These are phyloP conservation scores for Fusarium pseudoanthophilum DNA, from an alignment of 2,329 filamentous ascomycete genomes.

Conservation along the genomic window DNA sequence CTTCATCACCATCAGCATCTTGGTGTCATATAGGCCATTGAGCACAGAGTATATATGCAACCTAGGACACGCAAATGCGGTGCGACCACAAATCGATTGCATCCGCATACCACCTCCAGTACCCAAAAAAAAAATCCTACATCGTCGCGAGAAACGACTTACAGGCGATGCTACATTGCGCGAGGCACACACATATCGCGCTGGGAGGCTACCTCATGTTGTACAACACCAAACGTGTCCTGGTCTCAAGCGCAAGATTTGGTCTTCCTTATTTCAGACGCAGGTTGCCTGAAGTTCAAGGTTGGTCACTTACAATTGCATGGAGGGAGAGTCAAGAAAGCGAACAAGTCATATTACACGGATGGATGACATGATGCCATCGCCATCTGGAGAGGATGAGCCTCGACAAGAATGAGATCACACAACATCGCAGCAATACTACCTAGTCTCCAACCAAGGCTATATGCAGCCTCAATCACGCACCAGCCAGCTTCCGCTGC, in stretches of 20 bases:
- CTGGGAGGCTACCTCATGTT: background rate
- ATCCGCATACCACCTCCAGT: constrained; percentile 1
- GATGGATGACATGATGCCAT: background rate
- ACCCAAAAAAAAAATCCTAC: background rate
- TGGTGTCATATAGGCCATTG: background rate
- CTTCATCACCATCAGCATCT: background rate
- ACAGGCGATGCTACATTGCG: constrained; percentile 14
- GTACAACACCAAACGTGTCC: background rate
- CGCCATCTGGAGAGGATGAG: background rate
- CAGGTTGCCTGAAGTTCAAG: background rate
- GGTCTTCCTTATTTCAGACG: background rate
- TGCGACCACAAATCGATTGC: constrained; percentile 16
- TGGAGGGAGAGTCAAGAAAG: too few species aligned
- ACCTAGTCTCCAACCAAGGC: constrained; percentile 15
- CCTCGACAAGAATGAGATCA: background rate
- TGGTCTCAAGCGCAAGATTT: background rate
- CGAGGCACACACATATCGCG: constrained; percentile 3
- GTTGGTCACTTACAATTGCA: background rate
- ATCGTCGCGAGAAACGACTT: background rate
- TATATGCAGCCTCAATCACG: constrained; percentile 17
- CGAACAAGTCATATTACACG: background rate
- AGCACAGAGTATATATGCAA: constrained; percentile 11
- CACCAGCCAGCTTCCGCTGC: constrained; percentile 24
- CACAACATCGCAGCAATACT: background rate
- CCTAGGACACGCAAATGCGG: constrained; percentile 7